phyloP scores from a whole-genome alignment of 352 stramenopile genomes.

The Achlya hypogyna region DNA sequence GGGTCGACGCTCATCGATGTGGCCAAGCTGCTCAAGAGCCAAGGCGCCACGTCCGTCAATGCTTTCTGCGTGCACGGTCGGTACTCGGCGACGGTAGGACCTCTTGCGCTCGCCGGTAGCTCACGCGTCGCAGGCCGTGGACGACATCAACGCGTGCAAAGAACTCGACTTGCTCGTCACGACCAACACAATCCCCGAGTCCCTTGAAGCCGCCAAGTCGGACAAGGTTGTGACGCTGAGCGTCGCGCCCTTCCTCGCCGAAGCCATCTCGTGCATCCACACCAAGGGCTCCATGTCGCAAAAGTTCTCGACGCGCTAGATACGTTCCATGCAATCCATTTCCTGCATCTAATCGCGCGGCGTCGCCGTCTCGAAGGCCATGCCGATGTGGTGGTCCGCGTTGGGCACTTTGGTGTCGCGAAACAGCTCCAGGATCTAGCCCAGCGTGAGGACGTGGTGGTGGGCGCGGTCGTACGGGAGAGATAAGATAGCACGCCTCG shows the following conservation, averaged over 20 bases:
- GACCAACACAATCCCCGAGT: slow-evolving; percentile 69
- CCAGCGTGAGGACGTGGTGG: neutral
- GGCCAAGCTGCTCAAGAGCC: slow-evolving; percentile 68
- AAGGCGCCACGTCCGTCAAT: slow-evolving; percentile 65
- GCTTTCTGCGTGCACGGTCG: slow-evolving; percentile 78
- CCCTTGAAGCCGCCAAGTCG: slow-evolving; percentile 27
- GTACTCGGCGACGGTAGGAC: slow-evolving; percentile 63
- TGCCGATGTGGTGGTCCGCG: neutral
- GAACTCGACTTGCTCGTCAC: slow-evolving; percentile 78
- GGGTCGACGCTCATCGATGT: slow-evolving; percentile 76
- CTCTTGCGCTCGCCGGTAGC: neutral
- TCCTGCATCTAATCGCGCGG: neutral
- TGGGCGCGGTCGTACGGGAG: slow-evolving; percentile 33
- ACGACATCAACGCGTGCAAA: slow-evolving; percentile 51
- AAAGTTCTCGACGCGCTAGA: slow-evolving; percentile 17
- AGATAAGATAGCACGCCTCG: slow-evolving; percentile 75
- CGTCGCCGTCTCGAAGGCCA: neutral
- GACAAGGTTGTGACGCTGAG: slow-evolving; percentile 79
- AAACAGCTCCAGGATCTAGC: neutral
- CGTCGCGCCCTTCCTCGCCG: slow-evolving; percentile 78
- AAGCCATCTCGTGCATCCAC: slow-evolving; percentile 85
- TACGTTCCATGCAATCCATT: neutral
- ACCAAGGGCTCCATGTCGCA: slow-evolving; percentile 69
- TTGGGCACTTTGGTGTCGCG: neutral
- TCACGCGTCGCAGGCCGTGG: slow-evolving; percentile 32